These are phyloP conservation scores for Eucalyptus pauciflora DNA, from an alignment of 345 rosid genomes.

Conservation along the genomic window DNA sequence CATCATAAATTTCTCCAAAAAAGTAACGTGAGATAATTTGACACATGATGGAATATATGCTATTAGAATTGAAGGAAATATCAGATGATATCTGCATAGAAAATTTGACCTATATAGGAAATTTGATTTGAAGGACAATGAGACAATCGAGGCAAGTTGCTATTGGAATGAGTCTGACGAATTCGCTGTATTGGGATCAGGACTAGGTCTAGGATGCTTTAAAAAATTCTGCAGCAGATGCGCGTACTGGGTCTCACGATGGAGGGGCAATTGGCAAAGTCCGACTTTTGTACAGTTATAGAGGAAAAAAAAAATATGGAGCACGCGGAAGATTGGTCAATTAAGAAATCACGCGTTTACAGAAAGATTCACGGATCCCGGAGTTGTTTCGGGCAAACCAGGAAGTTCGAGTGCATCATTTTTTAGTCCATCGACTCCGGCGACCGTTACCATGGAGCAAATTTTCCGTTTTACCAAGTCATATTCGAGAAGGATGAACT, in stretches of 20 bases:
- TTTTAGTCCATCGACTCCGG: too few species aligned
- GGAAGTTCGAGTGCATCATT: background rate
- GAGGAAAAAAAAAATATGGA: background rate
- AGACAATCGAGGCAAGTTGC: too few species aligned
- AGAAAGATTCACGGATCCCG: background rate
- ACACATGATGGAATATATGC: background rate
- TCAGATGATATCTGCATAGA: background rate
- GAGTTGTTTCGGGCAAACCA: background rate
- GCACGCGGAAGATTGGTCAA: background rate
- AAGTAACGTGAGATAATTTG: background rate
- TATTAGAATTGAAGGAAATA: background rate
- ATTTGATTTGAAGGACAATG: too few species aligned
- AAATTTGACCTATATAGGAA: too few species aligned
- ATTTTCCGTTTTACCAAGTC: too few species aligned
- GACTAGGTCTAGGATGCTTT: too few species aligned
- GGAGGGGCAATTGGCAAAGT: background rate
- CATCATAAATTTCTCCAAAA: background rate
- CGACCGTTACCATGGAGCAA: too few species aligned
- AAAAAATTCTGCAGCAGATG: too few species aligned
- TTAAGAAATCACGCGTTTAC: background rate
- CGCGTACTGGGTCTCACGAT: background rate
- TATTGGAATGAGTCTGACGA: too few species aligned
- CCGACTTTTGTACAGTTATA: too few species aligned
- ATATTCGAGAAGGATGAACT: too few species aligned
- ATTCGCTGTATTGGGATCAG: too few species aligned